These are phyloP conservation scores for Phyllosticta ampelicida DNA, from an alignment of 2,329 filamentous ascomycete species.

Conservation along the genomic window DNA sequence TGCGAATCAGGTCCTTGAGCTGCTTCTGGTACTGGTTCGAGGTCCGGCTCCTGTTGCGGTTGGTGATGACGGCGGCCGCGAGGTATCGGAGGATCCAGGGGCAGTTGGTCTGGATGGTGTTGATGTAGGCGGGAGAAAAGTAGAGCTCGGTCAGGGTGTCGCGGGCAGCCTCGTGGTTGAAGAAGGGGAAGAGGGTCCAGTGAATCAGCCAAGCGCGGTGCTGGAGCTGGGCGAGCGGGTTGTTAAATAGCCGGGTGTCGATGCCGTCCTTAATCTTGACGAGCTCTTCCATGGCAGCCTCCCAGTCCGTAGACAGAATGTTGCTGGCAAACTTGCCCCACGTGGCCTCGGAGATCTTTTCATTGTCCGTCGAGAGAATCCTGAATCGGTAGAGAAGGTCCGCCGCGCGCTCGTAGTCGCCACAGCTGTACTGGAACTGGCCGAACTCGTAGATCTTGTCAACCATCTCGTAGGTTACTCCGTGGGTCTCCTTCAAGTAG, in stretches of 20 bases:
- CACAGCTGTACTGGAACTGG: constrained; percentile 96
- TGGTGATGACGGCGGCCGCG: constrained; percentile 87
- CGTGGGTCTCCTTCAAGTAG: constrained; percentile 93
- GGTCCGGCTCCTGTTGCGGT: constrained; percentile 57
- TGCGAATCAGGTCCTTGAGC: constrained; percentile 90
- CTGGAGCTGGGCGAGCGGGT: constrained; percentile 87
- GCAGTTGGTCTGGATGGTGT: constrained; percentile 96
- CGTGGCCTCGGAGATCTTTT: constrained; percentile 89
- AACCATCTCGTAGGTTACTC: constrained; percentile 90
- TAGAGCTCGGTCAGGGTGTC: constrained; percentile 90
- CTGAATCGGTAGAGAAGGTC: constrained; percentile 97
- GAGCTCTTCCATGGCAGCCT: constrained; percentile 61
- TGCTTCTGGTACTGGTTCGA: constrained; percentile 97
- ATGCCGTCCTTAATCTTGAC: constrained; percentile 60
- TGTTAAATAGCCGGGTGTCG: constrained; percentile 91
- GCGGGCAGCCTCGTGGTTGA: constrained; percentile 88
- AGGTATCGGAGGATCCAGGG: constrained; percentile 95
- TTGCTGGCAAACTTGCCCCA: constrained; percentile 98
- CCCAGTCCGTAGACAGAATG: constrained; percentile 93
- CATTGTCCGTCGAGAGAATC: constrained; percentile 94
- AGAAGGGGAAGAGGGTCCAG: constrained; percentile 98
- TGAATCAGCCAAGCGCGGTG: constrained; percentile 96
- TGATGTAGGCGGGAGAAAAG: constrained; percentile 96
- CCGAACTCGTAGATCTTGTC: constrained; percentile 92
- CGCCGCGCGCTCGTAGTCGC: constrained; percentile 79